Percentiles rank a stretch among this genome's conserved stretches.
phyloP scores from a whole-genome alignment of 768 basidiomycete genomes.

The Auricularia sp. region DNA sequence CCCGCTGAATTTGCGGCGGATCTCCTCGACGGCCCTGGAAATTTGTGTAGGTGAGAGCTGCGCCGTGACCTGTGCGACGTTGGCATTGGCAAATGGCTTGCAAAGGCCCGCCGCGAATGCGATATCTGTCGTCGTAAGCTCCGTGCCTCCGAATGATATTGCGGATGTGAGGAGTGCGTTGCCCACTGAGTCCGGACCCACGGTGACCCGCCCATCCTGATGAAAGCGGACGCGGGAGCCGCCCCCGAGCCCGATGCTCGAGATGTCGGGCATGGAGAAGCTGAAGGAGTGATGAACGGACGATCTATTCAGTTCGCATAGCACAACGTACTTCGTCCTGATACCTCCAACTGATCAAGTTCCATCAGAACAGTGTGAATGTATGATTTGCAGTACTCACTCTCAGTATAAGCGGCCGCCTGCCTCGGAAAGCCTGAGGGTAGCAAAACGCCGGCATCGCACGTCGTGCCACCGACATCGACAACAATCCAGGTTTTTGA shows the following conservation, averaged over 20 bases:
- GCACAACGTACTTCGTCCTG: constrained; percentile 45
- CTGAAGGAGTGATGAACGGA: background rate
- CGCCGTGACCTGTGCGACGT: constrained; percentile 1
- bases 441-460: constrained; percentile 52
- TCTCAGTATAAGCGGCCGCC: constrained; percentile 49
- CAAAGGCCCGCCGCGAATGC: constrained; percentile 30
- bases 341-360: constrained; percentile 37
- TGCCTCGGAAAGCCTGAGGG: constrained; percentile 53
- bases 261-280: constrained; percentile 22
- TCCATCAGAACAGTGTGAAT: background rate
- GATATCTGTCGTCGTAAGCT: constrained; percentile 53
- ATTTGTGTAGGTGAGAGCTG: background rate
- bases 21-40: background rate
- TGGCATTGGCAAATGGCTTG: constrained; percentile 17
- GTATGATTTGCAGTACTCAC: background rate
- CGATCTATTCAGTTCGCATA: constrained; percentile 16
- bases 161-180: constrained; percentile 40
- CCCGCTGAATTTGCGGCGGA: background rate
- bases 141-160: constrained; percentile 44
- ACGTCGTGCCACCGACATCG: constrained; percentile 58
- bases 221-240: constrained; percentile 41
- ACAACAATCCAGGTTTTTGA: constrained; percentile 35
- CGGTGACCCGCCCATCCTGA: constrained; percentile 29
- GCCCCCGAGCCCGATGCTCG: constrained; percentile 53
- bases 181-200: constrained; percentile 61